These are phyloP conservation scores for Tetrahymena elliotti DNA, from an alignment of 73 alveolate species.

Conservation along the genomic window DNA sequence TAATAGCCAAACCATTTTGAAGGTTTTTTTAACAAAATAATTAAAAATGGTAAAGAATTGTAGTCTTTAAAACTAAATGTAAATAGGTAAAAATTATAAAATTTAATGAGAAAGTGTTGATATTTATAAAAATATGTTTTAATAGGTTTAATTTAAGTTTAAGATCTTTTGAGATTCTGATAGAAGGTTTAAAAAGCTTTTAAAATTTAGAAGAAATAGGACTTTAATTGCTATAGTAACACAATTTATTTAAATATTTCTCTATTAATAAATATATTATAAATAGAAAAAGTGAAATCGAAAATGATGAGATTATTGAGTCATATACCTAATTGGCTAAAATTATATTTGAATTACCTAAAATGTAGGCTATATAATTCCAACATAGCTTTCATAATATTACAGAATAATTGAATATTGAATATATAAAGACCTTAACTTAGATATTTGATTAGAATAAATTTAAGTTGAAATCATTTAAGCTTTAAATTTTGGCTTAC, in stretches of 20 bases:
- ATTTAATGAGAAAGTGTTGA: too few relatives aligned
- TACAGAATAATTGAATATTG: neutral
- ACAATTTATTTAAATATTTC: neutral
- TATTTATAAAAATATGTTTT: too few relatives aligned
- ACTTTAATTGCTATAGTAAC: neutral
- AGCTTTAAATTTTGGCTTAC: neutral
- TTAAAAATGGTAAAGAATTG: neutral
- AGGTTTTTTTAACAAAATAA: neutral
- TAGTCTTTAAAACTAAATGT: neutral
- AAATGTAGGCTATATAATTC: neutral
- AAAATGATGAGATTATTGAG: neutral
- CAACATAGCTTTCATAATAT: neutral
- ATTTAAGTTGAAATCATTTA: neutral
- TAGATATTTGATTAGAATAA: neutral
- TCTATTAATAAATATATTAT: neutral
- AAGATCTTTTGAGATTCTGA: neutral
- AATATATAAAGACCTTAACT: neutral
- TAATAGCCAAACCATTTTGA: neutral
- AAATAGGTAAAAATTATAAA: neutral
- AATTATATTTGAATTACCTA: neutral
- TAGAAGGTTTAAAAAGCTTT: neutral
- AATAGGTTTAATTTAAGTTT: neutral
- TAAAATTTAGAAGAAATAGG: neutral
- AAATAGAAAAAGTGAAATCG: neutral
- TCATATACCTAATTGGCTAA: neutral